Evolutionary conservation across 1,139 yeast genomes (phyloP), one percentile per base, ranked within the genome.

Genomic region (Oligophagozyma castellii): DNA sequence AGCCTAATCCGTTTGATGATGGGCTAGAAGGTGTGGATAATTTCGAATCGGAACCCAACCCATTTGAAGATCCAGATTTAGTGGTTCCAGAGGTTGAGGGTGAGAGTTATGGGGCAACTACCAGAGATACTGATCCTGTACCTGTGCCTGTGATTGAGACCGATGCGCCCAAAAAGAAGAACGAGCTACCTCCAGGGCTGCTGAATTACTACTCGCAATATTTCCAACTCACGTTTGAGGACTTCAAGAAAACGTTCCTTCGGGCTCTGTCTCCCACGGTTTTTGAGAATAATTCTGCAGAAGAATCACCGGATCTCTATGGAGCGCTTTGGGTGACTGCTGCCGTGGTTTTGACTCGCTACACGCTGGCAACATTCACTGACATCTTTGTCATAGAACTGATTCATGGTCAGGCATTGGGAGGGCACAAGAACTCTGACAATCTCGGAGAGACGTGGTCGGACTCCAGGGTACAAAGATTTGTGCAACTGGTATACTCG

Each of bases 271-370:
- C 31, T 11, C 35, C 43, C 14, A 23, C 24, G 5, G 26, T 26
- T 4, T 14, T 19, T 14, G 15, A n/a, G 5, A 19, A 16, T 16
- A 14, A 19, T 13, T 14, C 12, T 14, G 40, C 35, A 29, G 26
- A 24, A 16, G 28, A 30, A 27, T 29, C 24, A 24, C 22, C 36
- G 11, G 55, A 49, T 29, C 28, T 50, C 16, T 50, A 46, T 31
- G 50, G 51, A 10, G 39, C 53, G 2, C 36, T 44, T 4, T 50
- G 55, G 55, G 37, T 48, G 14, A 44, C 51, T 4, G 43, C 45
- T 7, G 35, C 44, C 3, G 44, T 40, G 14, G 36, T 43, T 5
- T 31, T 44, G 33, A 35, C 43, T 5, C 40, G 40, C 24, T 46
- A 44, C 30, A 28, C 43, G 4, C 36, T 40, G 5, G 38, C 35